Conservation (phyloP, 2,329 filamentous ascomycete genomes). For the Fusarium sp. region DNA sequence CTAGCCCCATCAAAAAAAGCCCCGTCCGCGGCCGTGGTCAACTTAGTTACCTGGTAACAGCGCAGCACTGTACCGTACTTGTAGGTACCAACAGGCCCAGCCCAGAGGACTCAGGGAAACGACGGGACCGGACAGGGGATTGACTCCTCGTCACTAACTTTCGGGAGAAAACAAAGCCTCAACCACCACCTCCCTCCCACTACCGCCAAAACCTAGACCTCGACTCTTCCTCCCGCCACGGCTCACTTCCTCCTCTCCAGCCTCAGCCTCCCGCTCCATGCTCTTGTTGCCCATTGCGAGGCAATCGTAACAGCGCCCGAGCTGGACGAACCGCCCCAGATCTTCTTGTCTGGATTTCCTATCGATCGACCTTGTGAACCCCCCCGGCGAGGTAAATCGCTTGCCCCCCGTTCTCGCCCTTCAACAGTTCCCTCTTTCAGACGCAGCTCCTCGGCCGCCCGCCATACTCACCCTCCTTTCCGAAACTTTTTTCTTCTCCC, state of each 20-base stretch:
- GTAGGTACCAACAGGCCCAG: not conserved
- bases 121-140: conserved; percentile 51
- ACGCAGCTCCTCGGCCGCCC: conserved; percentile 33
- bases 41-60: not conserved
- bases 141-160: conserved; percentile 32
- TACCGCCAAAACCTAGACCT: conserved; percentile 44
- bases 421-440: conserved; percentile 23
- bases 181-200: conserved; percentile 48
- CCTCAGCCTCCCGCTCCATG: conserved; percentile 47
- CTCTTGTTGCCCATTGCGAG: conserved; percentile 54
- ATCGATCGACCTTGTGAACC: conserved; percentile 40
- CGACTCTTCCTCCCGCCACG: conserved; percentile 45
- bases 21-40: conserved; percentile 22
- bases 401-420: conserved; percentile 37
- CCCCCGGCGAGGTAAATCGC: conserved; percentile 47
- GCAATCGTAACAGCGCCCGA: conserved; percentile 53
- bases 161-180: conserved; percentile 57
- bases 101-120: not conserved
- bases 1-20: conserved; percentile 11
- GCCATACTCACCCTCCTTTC: conserved; percentile 14
- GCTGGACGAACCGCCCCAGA: conserved; percentile 51
- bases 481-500: conserved; percentile 12
- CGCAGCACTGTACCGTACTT: not conserved
- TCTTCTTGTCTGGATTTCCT: conserved; percentile 36
- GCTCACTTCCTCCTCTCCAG: conserved; percentile 37